Base-by-base conservation (phyloP, 140 eudicot genomes). In the Stevia rebaudiana region DNA sequence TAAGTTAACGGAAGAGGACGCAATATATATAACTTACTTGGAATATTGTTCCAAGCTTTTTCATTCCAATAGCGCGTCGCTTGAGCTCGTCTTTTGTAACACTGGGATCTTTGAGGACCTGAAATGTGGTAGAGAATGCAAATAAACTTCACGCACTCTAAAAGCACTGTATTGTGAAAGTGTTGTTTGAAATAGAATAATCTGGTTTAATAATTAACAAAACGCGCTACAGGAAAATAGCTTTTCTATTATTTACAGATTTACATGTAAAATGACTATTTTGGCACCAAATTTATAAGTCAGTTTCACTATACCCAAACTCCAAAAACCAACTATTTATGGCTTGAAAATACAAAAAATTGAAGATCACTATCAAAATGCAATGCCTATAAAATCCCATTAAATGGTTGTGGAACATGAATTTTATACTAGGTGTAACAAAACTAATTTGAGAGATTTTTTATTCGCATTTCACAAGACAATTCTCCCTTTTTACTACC, bases 11-110 rank as follows among this genome's bases (percentile, higher is more conserved):
- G n/a, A 31, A 56, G 12, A 8, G 44, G 24, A 57, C 8, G 49
- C 48, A 2, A 1, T 13, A 10, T 13, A 10, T 23, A 23, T 51
- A 19, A 77, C 86, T 78, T 84, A 90, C 97, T 74, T 82, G 97
- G 31, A 90, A 84, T 44, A 90, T 86, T 9, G 78, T 76, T 51
- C 97, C 97, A 58, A 90, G 95, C 78, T 86, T 86, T 79, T 57
- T 86, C 95, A 90, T 76, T 30, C 83, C 97, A 48, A 40, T 75
- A 43, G 95, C 94, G 31, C 94, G 83, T 48, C 15, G 63, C 77
- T 73, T 84, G 42, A 82, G 84, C 66, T 73, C 81, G 49, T 90
- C 97, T 83, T 76, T 86, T n/a, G 95, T 71, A 63, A 67, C 94
- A 21, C 72, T 82, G 24, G 86, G 77, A 69, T 90, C 97, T 80